Conservation (phyloP, 306 rosid species). For the Medicago ruthenica region DNA sequence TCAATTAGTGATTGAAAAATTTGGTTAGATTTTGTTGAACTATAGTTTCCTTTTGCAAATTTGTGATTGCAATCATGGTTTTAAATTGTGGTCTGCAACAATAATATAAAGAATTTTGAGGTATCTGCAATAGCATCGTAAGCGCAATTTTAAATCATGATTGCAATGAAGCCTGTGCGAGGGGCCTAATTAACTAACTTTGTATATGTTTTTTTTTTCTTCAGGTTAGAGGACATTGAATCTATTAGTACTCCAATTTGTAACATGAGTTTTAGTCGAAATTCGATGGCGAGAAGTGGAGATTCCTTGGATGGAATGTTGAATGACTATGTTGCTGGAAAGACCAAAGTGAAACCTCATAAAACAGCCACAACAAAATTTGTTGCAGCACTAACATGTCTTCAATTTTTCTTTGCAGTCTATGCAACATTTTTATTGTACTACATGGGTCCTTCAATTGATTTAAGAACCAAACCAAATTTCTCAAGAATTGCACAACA, state of each 20-base stretch:
- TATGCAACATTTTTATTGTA: constrained; percentile 88
- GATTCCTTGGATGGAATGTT: constrained; percentile 90
- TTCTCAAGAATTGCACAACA: constrained; percentile 76
- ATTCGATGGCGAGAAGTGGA: constrained; percentile 53
- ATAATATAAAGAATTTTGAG: neutral
- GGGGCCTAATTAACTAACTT: constrained; percentile 17
- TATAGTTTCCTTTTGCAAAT: neutral
- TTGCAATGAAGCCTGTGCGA: neutral
- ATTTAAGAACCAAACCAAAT: constrained; percentile 74
- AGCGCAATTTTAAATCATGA: neutral
- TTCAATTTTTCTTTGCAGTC: constrained; percentile 84
- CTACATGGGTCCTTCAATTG: constrained; percentile 86
- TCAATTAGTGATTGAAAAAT: constrained; percentile 12
- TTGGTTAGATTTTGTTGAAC: constrained; percentile 47
- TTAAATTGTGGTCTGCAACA: neutral
- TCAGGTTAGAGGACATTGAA: constrained; percentile 53
- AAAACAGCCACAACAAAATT: constrained; percentile 57
- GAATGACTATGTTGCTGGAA: constrained; percentile 75
- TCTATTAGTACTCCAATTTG: neutral
- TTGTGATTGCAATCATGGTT: neutral
- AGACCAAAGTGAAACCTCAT: constrained; percentile 56
- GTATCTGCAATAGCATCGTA: neutral
- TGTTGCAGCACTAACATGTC: constrained; percentile 79
- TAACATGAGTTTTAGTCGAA: constrained; percentile 60
- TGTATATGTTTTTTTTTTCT: constrained; percentile 28